Percentiles rank a stretch among this genome's conserved stretches.
Conservation (phyloP, 2,329 filamentous ascomycete species). For the Bipolaris sorokiniana region DNA sequence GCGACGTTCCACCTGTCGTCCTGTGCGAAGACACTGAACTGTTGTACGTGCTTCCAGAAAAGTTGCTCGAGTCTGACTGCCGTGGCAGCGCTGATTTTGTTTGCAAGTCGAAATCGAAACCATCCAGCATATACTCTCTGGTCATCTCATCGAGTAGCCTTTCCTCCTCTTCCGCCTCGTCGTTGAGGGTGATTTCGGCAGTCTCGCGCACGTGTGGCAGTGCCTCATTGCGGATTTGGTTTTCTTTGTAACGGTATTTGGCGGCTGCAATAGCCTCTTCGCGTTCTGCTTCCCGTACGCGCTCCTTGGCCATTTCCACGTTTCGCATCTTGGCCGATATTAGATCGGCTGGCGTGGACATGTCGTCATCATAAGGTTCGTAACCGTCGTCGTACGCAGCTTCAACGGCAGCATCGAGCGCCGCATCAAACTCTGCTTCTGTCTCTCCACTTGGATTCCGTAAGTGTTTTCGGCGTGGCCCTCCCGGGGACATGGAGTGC, state of each 20-base stretch:
- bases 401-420: conserved; percentile 92
- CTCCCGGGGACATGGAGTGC: conserved; percentile 77
- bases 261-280: conserved; percentile 69
- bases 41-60: conserved; percentile 80
- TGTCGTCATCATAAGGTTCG: conserved; percentile 67
- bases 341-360: conserved; percentile 36
- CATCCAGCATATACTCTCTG: conserved; percentile 78
- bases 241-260: conserved; percentile 63
- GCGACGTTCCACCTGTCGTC: conserved; percentile 68
- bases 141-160: conserved; percentile 82
- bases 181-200: conserved; percentile 42
- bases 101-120: conserved; percentile 76
- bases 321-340: conserved; percentile 56
- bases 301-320: conserved; percentile 77
- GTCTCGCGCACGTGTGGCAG: conserved; percentile 49
- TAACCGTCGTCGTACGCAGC: conserved; percentile 93
- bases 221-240: conserved; percentile 55
- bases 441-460: conserved; percentile 73
- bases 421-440: conserved; percentile 91
- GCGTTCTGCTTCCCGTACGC: conserved; percentile 73
- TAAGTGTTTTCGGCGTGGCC: conserved; percentile 72
- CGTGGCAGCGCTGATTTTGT: conserved; percentile 73
- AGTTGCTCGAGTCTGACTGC: conserved; percentile 80
- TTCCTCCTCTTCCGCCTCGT: conserved; percentile 58
- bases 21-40: conserved; percentile 77